Evolutionary conservation across 768 basidiomycete genomes (phyloP).

Genomic region (Hygrophoropsis aurantiaca): DNA sequence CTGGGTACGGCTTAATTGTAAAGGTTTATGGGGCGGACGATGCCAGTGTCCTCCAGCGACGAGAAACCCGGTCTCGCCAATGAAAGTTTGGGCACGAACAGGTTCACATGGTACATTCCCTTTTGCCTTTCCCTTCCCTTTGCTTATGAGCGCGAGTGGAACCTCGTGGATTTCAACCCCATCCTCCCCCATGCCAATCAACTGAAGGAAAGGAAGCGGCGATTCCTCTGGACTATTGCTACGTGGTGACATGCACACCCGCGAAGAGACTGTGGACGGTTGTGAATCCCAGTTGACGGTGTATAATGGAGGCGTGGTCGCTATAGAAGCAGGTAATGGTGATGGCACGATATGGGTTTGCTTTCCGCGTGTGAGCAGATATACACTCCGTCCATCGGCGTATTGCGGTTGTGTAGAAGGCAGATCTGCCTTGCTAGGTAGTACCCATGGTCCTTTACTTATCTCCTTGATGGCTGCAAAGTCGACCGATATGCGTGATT

Average conservation of each 20-base stretch:
- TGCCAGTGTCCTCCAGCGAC: constrained; percentile 51
- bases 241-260: constrained; percentile 43
- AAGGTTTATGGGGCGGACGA: constrained; percentile 23
- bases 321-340: constrained; percentile 59
- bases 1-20: constrained; percentile 41
- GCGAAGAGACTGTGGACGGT: constrained; percentile 54
- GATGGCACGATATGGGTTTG: constrained; percentile 66
- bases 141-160: constrained; percentile 47
- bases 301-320: constrained; percentile 49
- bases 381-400: constrained; percentile 41
- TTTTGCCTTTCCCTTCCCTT: constrained; percentile 51
- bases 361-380: constrained; percentile 69
- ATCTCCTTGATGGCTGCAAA: constrained; percentile 39
- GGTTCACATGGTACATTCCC: constrained; percentile 42
- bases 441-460: constrained; percentile 23
- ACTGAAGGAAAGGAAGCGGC: constrained; percentile 54
- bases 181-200: constrained; percentile 66
- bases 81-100: constrained; percentile 55
- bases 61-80: constrained; percentile 58
- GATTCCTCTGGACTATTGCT: constrained; percentile 12
- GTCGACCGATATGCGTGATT: constrained; percentile 46
- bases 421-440: constrained; percentile 23
- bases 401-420: constrained; percentile 17
- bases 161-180: constrained; percentile 78
- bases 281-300: constrained; percentile 56